phyloP scores from a whole-genome alignment of 176 grass and related monocot genomes.

The Guadua angustifolia region DNA sequence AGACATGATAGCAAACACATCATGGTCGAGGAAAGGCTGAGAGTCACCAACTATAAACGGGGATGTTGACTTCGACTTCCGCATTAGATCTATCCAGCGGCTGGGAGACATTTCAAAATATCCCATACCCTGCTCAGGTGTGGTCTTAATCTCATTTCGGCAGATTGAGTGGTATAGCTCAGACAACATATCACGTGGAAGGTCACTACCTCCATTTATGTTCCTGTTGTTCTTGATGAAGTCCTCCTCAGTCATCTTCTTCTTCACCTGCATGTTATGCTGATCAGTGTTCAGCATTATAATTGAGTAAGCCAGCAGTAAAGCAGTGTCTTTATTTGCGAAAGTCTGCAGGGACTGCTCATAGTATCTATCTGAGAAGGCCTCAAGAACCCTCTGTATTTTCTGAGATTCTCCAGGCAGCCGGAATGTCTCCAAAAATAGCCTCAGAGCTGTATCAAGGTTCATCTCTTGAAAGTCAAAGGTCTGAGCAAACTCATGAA shows the following conservation, averaged over 20 bases:
- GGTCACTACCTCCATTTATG: conserved; percentile 94
- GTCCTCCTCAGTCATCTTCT: conserved; percentile 99
- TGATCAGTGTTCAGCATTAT: conserved; percentile 99
- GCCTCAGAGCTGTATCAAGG: conserved; percentile 87
- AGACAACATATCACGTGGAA: conserved; percentile 85
- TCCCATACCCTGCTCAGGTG: conserved; percentile 85
- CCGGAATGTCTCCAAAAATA: conserved; percentile 94
- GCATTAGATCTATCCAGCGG: conserved; percentile 94
- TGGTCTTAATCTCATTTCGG: conserved; percentile 87
- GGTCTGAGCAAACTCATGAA: conserved; percentile 92
- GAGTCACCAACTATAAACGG: conserved; percentile 83
- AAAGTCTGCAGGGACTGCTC: conserved; percentile 88
- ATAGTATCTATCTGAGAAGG: conserved; percentile 96
- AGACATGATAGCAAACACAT: conserved; percentile 99
- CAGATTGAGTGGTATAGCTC: conserved; percentile 93
- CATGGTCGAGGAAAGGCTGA: conserved; percentile 80
- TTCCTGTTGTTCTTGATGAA: conserved; percentile 97
- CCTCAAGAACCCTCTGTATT: conserved; percentile 98
- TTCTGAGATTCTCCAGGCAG: conserved; percentile 98
- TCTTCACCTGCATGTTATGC: conserved; percentile 99
- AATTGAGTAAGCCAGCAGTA: conserved; percentile 87
- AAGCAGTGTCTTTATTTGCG: conserved; percentile 93
- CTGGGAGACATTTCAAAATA: conserved; percentile 96
- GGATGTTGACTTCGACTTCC: conserved; percentile 80
- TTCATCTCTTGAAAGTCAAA: conserved; percentile 96